These are phyloP conservation scores for Vitis labrusca DNA, from an alignment of 164 flowering plant species.

Conservation along the genomic window DNA sequence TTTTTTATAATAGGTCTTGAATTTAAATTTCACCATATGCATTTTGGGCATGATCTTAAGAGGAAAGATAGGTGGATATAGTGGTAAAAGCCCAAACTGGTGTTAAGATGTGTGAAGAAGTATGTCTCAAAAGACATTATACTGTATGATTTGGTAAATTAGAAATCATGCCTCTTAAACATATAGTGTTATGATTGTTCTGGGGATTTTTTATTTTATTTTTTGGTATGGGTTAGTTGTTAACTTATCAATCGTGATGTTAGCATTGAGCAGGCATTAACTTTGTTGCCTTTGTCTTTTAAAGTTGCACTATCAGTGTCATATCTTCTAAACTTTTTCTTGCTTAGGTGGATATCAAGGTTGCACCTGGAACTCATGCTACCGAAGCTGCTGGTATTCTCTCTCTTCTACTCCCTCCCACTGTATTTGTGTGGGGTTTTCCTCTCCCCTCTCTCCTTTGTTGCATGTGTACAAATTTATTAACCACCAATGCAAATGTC, in stretches of 20 bases:
- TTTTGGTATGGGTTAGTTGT: background rate
- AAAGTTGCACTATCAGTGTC: background rate
- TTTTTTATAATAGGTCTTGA: too few relatives aligned
- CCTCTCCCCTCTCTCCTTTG: slow-evolving; percentile 1
- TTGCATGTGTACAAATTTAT: background rate
- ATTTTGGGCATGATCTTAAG: too few relatives aligned
- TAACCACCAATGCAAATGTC: background rate
- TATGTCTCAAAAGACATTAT: too few relatives aligned
- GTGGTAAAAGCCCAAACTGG: too few relatives aligned
- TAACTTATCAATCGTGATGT: background rate
- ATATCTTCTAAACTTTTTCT: background rate
- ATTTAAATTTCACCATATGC: too few relatives aligned
- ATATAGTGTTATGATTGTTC: too few relatives aligned
- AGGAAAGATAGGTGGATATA: too few relatives aligned
- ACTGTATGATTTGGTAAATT: too few relatives aligned
- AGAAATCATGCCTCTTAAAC: too few relatives aligned
- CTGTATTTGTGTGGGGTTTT: too few relatives aligned
- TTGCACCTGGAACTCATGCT: slow-evolving; percentile 89
- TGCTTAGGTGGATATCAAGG: slow-evolving; percentile 76
- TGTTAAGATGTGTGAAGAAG: too few relatives aligned
- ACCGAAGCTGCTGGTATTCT: slow-evolving; percentile 80
- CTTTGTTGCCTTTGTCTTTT: background rate
- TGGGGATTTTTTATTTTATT: too few relatives aligned
- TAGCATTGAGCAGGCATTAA: background rate
- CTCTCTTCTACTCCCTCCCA: background rate